These are phyloP conservation scores for Didymella segeticola DNA, from an alignment of 2,329 filamentous ascomycete genomes.

Conservation along the genomic window DNA sequence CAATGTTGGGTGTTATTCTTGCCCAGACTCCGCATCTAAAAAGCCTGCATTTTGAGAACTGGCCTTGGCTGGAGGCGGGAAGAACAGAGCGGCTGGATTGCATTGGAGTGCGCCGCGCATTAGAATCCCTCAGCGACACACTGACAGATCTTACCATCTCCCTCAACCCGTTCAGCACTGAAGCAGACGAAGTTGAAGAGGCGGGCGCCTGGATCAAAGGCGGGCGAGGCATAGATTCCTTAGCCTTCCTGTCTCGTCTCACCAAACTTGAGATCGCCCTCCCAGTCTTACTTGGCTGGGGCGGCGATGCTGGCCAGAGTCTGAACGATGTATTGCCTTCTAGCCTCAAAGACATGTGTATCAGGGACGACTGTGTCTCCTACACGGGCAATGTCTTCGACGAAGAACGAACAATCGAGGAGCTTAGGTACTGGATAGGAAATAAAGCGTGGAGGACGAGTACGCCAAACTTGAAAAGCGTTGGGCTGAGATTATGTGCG, in stretches of 20 bases:
- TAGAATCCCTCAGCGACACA: background rate
- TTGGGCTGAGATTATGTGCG: background rate
- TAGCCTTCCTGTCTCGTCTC: background rate
- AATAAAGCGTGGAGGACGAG: background rate
- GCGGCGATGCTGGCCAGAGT: background rate
- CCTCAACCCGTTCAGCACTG: background rate
- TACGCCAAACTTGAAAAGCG: conserved; percentile 1
- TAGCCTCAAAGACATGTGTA: conserved; percentile 2
- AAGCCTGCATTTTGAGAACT: conserved; percentile 1
- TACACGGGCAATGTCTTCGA: background rate
- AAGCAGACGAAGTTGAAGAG: background rate
- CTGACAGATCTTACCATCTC: background rate
- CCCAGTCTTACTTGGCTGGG: background rate
- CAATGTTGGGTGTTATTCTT: conserved; percentile 2
- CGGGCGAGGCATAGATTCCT: conserved; percentile 1
- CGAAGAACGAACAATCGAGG: background rate
- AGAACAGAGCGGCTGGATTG: conserved; percentile 1
- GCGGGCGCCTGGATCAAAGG: background rate
- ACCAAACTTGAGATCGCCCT: conserved; percentile 5
- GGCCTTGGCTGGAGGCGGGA: background rate
- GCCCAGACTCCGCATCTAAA: conserved; percentile 1
- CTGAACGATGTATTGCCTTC: background rate
- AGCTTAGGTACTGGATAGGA: conserved; percentile 2
- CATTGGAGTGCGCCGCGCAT: background rate
- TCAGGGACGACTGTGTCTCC: background rate